Evolutionary conservation across 164 flowering plant genomes (phyloP).

Genomic region (Pachysandra terminalis): DNA sequence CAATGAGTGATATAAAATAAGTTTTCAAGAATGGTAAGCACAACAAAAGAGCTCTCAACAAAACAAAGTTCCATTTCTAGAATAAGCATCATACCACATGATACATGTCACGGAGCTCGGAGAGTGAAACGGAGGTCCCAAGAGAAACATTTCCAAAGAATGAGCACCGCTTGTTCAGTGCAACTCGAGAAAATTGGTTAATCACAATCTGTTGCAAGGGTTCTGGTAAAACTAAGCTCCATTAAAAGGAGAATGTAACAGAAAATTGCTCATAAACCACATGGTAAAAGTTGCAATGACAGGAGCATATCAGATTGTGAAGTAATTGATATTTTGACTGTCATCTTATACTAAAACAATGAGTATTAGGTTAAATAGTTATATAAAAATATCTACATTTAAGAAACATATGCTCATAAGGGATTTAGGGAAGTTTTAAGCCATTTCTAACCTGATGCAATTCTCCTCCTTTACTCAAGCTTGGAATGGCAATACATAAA

Average conservation of each 20-base stretch:
- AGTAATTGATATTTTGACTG: not conserved
- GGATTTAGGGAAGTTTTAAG: too few relatives aligned
- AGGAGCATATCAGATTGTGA: not conserved
- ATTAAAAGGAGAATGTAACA: slow-evolving; percentile 27
- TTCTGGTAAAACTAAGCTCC: slow-evolving; percentile 49
- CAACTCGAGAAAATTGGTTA: slow-evolving; percentile 90
- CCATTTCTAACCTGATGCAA: too few relatives aligned
- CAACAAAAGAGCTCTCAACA: not conserved
- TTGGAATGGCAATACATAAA: too few relatives aligned
- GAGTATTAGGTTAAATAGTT: too few relatives aligned
- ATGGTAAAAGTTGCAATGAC: not conserved
- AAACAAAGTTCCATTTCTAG: not conserved
- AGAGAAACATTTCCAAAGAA: slow-evolving; percentile 88
- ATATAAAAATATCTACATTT: too few relatives aligned
- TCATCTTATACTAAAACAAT: too few relatives aligned
- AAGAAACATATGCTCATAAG: too few relatives aligned
- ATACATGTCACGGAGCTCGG: slow-evolving; percentile 82
- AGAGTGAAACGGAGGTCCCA: slow-evolving; percentile 74
- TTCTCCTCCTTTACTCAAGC: too few relatives aligned
- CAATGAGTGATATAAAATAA: slow-evolving; percentile 5
- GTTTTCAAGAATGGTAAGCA: not conserved
- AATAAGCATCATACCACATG: slow-evolving; percentile 56
- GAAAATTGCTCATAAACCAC: not conserved
- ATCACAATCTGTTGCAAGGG: slow-evolving; percentile 80
- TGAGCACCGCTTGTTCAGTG: slow-evolving; percentile 64